Base-by-base conservation (phyloP, 2,329 filamentous ascomycete genomes). In the Diaporthe longicolla region DNA sequence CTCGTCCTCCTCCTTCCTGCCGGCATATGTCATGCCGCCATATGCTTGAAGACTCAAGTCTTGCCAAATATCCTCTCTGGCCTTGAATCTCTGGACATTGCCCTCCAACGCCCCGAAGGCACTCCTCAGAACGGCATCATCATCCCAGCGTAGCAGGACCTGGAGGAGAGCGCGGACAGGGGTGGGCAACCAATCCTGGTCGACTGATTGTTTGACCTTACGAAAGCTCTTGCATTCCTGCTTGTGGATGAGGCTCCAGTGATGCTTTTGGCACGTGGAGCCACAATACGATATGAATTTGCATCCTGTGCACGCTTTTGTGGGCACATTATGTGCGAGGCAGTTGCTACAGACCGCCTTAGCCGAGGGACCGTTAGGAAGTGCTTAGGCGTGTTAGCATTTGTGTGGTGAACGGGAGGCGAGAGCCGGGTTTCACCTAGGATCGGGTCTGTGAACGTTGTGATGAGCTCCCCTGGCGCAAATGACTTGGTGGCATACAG, bases 261-360 rank as follows among this genome's bases (percentile, higher is more conserved):
- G 86, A 2, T 84, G 82, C 32, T 82, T 82, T 81, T 92, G 90
- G 81, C 90, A 92, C 7, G 79, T 76, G 10, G 82, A 72, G 68
- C 84, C 83, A 82, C 90, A 92, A 83, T 92, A 92, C 35, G 83
- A 84, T 4, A 85, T 85, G 1, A 86, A 83, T 37, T 83, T 85
- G 82, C 90, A 92, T 65, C 84, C 86, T 0, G 86, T 86, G 81
- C 90, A 92, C 29, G 85, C 83, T 32, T 79, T 79, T 24, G 76
- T 77, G 37, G 77, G 66, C 32, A 40, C 69, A 59, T 61, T 50
- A 55, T 70, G 77, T 70, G 55, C 48, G 37, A 90, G 83, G 80
- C 89, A 91, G 82, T 86, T 81, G 75, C 85, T 85, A 83, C 89
- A 91, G 43, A 85, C 83, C 21, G 79, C 77, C 4, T 78, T 66